A percentile compares a stretch with the other conserved stretches of the same genome.
Conservation (phyloP, 768 basidiomycete species). For the Rossbeevera mucosa region DNA sequence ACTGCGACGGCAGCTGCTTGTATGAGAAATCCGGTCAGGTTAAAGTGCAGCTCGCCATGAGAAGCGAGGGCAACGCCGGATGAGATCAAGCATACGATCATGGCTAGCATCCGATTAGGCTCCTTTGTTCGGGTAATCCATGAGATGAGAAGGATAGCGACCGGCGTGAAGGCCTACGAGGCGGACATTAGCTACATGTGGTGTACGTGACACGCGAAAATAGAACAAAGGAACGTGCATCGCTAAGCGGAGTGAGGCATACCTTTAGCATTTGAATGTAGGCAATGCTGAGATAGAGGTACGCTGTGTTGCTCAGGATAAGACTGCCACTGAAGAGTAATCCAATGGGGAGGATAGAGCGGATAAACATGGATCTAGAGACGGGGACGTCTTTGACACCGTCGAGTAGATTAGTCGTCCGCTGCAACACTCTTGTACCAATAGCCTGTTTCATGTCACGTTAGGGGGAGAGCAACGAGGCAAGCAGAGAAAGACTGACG, state of each 20-base stretch:
- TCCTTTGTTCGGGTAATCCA: constrained; percentile 88
- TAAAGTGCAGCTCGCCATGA: constrained; percentile 82
- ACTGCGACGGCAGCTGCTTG: constrained; percentile 85
- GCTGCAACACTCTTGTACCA: constrained; percentile 80
- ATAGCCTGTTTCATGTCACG: constrained; percentile 44
- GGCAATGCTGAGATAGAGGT: constrained; percentile 84
- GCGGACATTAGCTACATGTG: background rate
- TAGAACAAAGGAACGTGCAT: background rate
- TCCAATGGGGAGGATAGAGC: constrained; percentile 90
- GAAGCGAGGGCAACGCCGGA: constrained; percentile 86
- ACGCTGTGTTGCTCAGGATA: constrained; percentile 88
- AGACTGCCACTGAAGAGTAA: constrained; percentile 90
- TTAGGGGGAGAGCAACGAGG: constrained; percentile 3
- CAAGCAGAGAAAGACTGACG: constrained; percentile 32
- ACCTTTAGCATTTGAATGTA: constrained; percentile 99
- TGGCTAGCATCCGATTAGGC: constrained; percentile 70
- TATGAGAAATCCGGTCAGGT: constrained; percentile 79
- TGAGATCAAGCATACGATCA: constrained; percentile 91
- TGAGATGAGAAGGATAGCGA: constrained; percentile 89
- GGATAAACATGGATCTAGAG: constrained; percentile 70
- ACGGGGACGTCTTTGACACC: constrained; percentile 76
- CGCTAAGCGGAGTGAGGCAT: constrained; percentile 8
- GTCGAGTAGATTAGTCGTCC: constrained; percentile 78
- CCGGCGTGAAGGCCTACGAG: constrained; percentile 79
- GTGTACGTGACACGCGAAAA: background rate